Conservation (phyloP, 169 alveolate genomes). For the Plasmodium knowlesi region DNA sequence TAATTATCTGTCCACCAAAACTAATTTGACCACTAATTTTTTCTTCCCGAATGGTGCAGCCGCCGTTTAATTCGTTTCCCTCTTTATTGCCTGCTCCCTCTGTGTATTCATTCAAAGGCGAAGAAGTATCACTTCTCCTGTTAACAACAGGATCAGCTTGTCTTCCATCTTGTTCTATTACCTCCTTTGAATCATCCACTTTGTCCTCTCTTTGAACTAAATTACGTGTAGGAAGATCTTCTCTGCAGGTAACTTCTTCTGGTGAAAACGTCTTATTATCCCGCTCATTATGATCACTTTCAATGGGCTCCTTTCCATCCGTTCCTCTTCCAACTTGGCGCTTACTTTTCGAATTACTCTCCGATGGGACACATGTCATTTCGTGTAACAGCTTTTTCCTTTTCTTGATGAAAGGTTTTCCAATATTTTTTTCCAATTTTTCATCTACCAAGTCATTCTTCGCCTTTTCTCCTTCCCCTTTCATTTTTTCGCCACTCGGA, state of each 20-base stretch:
- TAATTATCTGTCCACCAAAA: neutral
- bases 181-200: neutral
- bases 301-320: neutral
- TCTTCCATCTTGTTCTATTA: neutral
- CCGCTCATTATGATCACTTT: neutral
- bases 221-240: neutral
- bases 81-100: neutral
- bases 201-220: neutral
- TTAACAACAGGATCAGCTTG: neutral
- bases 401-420: neutral
- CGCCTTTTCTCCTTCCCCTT: neutral
- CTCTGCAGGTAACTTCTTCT: neutral
- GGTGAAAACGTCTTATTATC: neutral
- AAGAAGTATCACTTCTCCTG: neutral
- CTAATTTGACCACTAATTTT: neutral
- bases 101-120: neutral
- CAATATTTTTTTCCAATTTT: neutral
- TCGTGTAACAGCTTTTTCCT: neutral
- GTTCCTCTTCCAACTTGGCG: neutral
- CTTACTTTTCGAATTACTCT: neutral
- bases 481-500: neutral
- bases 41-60: neutral
- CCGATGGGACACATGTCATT: neutral
- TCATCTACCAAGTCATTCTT: neutral
- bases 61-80: neutral